Conservation (phyloP, 2,329 filamentous ascomycete species). For the Sporothrix humicola region DNA sequence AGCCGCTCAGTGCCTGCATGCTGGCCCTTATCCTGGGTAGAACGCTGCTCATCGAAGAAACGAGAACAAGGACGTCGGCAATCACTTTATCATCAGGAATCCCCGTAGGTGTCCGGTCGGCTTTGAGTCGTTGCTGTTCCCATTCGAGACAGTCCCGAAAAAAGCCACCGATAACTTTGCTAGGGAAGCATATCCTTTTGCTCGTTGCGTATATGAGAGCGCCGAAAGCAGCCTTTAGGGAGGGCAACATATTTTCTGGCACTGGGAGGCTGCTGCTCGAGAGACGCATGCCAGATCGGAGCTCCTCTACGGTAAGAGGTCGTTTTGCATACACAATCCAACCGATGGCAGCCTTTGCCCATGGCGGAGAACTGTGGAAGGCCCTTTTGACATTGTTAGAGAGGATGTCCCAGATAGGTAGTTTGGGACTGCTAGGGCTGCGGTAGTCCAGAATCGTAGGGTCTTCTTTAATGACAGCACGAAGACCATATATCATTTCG, state of each 20-base stretch:
- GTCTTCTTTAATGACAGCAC: neutral
- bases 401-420: neutral
- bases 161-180: neutral
- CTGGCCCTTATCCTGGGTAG: neutral
- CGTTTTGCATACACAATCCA: slow-evolving; percentile 2
- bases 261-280: neutral
- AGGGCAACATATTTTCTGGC: neutral
- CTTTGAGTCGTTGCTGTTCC: neutral
- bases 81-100: neutral
- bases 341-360: slow-evolving; percentile 1
- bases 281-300: slow-evolving; percentile 1
- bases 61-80: neutral
- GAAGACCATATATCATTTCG: neutral
- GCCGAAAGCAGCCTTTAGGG: neutral
- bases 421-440: neutral
- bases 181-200: slow-evolving; percentile 16
- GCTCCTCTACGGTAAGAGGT: slow-evolving; percentile 17
- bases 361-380: neutral
- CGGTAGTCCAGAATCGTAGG: neutral
- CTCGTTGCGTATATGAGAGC: neutral
- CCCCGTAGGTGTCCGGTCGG: neutral
- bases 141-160: neutral
- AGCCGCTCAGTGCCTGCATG: neutral
- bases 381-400: neutral
- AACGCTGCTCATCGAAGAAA: neutral